phyloP scores from a whole-genome alignment of 331 rosid genomes.

The Spiraea crenata region DNA sequence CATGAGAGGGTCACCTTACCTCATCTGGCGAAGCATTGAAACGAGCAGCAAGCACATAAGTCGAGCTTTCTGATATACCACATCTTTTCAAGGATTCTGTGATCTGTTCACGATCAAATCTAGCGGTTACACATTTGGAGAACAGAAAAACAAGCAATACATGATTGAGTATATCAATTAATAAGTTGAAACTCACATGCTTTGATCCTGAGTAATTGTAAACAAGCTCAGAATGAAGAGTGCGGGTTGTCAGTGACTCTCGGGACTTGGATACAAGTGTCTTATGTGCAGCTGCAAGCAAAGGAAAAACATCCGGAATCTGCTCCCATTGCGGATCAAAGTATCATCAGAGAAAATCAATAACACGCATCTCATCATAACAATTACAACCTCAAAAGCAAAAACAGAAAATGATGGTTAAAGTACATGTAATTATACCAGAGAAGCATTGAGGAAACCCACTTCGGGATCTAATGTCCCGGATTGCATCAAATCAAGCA shows the following conservation, averaged over 20 bases:
- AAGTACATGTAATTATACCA: slow-evolving; percentile 38
- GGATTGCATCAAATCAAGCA: slow-evolving; percentile 74
- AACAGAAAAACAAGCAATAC: slow-evolving; percentile 1
- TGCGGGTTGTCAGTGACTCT: slow-evolving; percentile 79
- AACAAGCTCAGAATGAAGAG: slow-evolving; percentile 93
- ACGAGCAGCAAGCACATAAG: slow-evolving; percentile 76
- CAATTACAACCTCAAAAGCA: slow-evolving; percentile 2
- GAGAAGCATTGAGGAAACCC: slow-evolving; percentile 79
- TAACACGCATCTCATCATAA: neutral
- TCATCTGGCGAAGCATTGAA: slow-evolving; percentile 69
- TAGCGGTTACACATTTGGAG: slow-evolving; percentile 25
- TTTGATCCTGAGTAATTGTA: slow-evolving; percentile 87
- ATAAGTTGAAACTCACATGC: slow-evolving; percentile 50
- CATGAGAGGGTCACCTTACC: slow-evolving; percentile 39
- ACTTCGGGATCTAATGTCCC: slow-evolving; percentile 85
- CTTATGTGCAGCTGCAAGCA: slow-evolving; percentile 79
- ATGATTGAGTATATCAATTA: neutral
- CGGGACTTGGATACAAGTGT: slow-evolving; percentile 65
- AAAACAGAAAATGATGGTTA: neutral
- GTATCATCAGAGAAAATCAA: slow-evolving; percentile 25
- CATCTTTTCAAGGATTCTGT: slow-evolving; percentile 88
- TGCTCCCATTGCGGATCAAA: slow-evolving; percentile 32
- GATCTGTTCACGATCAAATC: slow-evolving; percentile 51
- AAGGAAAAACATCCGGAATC: slow-evolving; percentile 84
- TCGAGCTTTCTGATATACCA: slow-evolving; percentile 70